Evolutionary conservation across 1,139 yeast species (phyloP), one percentile per base, ranked within the genome.

Genomic region (Eremothecium gossypii): DNA sequence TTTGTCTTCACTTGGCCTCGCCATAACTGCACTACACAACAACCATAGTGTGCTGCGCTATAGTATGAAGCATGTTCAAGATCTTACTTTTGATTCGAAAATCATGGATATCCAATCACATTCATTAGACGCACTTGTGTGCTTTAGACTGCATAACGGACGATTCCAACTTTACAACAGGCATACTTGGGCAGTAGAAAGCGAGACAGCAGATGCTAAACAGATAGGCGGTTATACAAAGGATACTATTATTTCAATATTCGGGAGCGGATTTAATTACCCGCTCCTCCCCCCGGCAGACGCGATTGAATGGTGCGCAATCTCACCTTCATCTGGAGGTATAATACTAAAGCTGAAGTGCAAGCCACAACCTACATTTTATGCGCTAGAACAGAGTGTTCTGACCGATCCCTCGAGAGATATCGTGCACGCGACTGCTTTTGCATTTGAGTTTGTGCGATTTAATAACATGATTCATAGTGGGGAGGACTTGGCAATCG

Each of bases 391-490:
- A n/a, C 46, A 49, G 9, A 41, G 47, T 5, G 50, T 51, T 11
- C 38, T 45, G 3, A 44, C 47, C 2, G 49, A 53, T 35, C 31
- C 42, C 1, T 30, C 46, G 1, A 45, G 51, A 30, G 64, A 60
- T 42, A 42, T 43, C 7, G 38, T 53, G 5, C 54, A 56, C 38
- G 61, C 64, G 1, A 55, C 58, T 1, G 57, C 64, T 3, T 53
- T 57, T 37, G 65, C 65, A 2, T 58, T 58, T 44, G 60, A 57
- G 9, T 61, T 59, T 49, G 64, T 60, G 2, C 55, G 59, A 11
- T 50, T 61, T 34, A 58, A 58, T n/a, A 64, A 61, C 43, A 49
- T 60, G 33, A 61, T 58, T 39, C 45, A 57, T 17, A 55, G 64
- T 2, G 54, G 63, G 0, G 65, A 61, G 41, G 65, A 61, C 44